These are phyloP conservation scores for Phyllosticta citrichinensis DNA, from an alignment of 2,329 filamentous ascomycete species.

Conservation along the genomic window DNA sequence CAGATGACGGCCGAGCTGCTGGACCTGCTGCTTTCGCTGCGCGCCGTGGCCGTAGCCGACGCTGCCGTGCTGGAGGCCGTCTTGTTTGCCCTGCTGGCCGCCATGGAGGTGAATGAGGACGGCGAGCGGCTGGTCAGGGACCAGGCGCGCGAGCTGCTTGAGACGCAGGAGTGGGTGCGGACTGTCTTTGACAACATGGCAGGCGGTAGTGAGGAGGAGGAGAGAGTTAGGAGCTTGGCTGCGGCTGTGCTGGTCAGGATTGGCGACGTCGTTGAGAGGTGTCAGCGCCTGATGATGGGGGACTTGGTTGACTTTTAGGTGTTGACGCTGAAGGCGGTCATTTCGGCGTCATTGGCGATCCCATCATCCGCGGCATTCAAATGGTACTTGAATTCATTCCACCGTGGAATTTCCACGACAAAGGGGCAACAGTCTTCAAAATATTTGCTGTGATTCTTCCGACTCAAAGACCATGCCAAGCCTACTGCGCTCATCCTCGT, in stretches of 20 bases:
- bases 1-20: slow-evolving; percentile 79
- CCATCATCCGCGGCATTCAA: too few relatives aligned
- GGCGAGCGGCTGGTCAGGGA: slow-evolving; percentile 62
- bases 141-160: slow-evolving; percentile 66
- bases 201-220: slow-evolving; percentile 55
- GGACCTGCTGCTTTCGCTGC: slow-evolving; percentile 66
- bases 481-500: too few relatives aligned
- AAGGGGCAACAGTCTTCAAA: too few relatives aligned
- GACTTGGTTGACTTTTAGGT: slow-evolving; percentile 38
- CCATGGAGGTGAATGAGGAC: slow-evolving; percentile 74
- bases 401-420: too few relatives aligned
- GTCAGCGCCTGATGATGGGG: slow-evolving; percentile 67
- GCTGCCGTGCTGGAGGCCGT: slow-evolving; percentile 61
- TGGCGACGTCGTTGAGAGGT: slow-evolving; percentile 72
- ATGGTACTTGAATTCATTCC: too few relatives aligned
- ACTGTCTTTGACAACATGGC: slow-evolving; percentile 54
- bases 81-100: slow-evolving; percentile 66
- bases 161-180: slow-evolving; percentile 79
- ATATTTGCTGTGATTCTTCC: too few relatives aligned
- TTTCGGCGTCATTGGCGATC: too few relatives aligned
- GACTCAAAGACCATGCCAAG: too few relatives aligned
- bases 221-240: slow-evolving; percentile 66
- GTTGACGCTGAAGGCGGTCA: too few relatives aligned
- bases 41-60: slow-evolving; percentile 40
- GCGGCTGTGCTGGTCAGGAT: slow-evolving; percentile 69